phyloP scores from a whole-genome alignment of 306 rosid genomes.

The Rosa chinensis region DNA sequence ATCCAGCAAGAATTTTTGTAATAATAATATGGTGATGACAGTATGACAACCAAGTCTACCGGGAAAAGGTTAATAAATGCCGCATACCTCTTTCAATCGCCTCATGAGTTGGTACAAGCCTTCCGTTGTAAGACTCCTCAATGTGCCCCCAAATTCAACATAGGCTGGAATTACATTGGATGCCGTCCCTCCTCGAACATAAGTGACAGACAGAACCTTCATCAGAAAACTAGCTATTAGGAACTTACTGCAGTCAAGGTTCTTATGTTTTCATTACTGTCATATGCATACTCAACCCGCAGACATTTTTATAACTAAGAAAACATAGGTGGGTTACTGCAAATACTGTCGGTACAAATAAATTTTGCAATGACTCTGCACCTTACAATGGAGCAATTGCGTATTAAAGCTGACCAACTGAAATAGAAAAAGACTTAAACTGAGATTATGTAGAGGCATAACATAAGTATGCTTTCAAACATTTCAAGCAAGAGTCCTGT shows the following conservation, averaged over 20 bases:
- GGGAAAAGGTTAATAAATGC: constrained; percentile 14
- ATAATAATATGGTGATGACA: background rate
- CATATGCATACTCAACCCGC: constrained; percentile 3
- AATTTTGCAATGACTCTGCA: background rate
- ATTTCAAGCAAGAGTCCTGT: background rate
- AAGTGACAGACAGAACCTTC: constrained; percentile 65
- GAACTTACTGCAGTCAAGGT: background rate
- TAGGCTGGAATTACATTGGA: constrained; percentile 49
- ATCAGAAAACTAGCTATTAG: constrained; percentile 23
- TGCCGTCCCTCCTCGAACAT: constrained; percentile 53
- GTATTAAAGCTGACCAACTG: background rate
- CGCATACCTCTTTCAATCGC: constrained; percentile 55
- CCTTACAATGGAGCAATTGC: background rate
- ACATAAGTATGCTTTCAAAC: background rate
- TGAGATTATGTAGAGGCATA: background rate
- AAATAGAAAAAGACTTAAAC: background rate
- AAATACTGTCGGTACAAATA: background rate
- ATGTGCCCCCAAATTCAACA: constrained; percentile 65
- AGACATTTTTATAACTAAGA: background rate
- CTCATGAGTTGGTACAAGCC: constrained; percentile 53
- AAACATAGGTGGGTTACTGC: background rate
- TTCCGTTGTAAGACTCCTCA: constrained; percentile 68
- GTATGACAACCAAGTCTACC: background rate
- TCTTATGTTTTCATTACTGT: background rate
- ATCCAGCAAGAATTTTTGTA: background rate